phyloP scores from a whole-genome alignment of 192 early-diverging fungal genomes.

The Backusella circina region DNA sequence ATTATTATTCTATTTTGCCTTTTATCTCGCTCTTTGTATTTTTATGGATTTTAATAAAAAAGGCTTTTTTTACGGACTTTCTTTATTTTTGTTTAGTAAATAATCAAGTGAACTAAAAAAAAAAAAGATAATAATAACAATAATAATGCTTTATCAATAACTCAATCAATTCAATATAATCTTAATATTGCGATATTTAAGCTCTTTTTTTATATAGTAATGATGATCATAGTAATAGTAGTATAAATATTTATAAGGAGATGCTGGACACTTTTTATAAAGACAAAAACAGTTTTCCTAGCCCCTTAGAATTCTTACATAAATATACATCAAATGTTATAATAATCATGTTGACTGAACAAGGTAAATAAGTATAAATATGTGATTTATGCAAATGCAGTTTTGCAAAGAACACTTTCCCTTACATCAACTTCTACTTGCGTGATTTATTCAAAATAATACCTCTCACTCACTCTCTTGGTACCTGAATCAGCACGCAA shows the following conservation, averaged over 20 bases:
- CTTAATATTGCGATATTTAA: not conserved
- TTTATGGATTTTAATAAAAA: not conserved
- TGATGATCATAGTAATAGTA: not conserved
- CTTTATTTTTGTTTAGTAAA: constrained; percentile 1
- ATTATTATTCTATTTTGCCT: not conserved
- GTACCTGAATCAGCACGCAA: not conserved
- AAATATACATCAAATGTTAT: not conserved
- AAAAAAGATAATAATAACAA: not conserved
- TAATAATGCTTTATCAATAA: not conserved
- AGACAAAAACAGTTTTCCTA: not conserved
- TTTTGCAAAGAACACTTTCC: not conserved
- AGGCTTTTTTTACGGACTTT: not conserved
- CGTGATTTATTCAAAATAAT: not conserved
- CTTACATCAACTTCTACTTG: not conserved
- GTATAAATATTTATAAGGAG: not conserved
- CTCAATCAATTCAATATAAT: not conserved
- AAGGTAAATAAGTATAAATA: not conserved
- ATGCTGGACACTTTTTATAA: not conserved
- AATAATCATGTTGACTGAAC: not conserved
- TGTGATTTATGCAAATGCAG: constrained; percentile 3
- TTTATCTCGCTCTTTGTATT: not conserved
- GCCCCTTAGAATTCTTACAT: not conserved
- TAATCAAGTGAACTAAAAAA: not conserved
- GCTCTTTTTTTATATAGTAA: not conserved
- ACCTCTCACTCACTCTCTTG: not conserved